Evolutionary conservation across 2,329 filamentous ascomycete genomes (phyloP), one percentile per base, ranked within the genome.

Genomic region (Thelonectria olida): DNA sequence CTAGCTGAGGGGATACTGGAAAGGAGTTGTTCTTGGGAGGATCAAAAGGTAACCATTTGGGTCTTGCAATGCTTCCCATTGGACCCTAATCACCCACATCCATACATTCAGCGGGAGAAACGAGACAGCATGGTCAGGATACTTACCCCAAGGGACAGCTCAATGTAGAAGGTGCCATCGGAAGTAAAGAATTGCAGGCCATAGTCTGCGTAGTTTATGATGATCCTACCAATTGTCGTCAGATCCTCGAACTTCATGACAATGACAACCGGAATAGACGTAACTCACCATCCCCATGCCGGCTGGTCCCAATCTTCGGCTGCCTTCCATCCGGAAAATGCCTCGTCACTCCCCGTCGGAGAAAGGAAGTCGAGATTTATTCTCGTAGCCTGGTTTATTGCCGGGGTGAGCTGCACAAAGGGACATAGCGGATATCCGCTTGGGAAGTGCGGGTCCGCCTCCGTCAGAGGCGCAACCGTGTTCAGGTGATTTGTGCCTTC

Each of bases 271-370:
- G n/a, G n/a, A n/a, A n/a, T n/a, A n/a, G n/a, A n/a, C n/a, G n/a
- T n/a, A n/a, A n/a, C n/a, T n/a, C n/a, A n/a, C 79, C 79, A 81
- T 25, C 78, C 78, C 74, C 75, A 81, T 20, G 81, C 76, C 1
- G 79, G 79, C 7, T 72, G 73, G 22, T 81, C 78, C 75, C 75
- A 80, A 25, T 80, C 76, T 0, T 63, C 62, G 0, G 54, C 62
- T 1, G 28, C 55, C 2, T 66, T 62, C 67, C 65, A 70, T n/a
- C n/a, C n/a, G 54, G 19, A 38, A 52, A 23, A 1, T 53, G 50
- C 23, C 42, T 51, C 4, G 34, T 38, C 34, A 7, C n/a, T 38
- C 34, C n/a, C 34, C 9, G 8, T 5, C n/a, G 34, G 34, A 7
- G n/a, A 5, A 10, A 15, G 67, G 45, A 80, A 81, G 3, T 44